Conservation (phyloP, 2,329 filamentous ascomycete species). For the Alternaria sp. region DNA sequence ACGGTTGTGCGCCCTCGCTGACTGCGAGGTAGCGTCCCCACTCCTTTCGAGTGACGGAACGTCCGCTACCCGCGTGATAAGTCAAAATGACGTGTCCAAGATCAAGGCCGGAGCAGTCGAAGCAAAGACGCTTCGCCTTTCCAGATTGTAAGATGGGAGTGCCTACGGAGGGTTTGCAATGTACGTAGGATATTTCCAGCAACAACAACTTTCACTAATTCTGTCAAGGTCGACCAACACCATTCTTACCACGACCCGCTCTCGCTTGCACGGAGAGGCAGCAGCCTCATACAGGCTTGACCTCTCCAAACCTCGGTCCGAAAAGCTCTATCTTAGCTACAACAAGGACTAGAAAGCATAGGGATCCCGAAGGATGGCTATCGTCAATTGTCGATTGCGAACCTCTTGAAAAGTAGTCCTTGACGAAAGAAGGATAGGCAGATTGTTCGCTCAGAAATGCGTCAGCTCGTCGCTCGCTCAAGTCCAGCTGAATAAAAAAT, state of each 20-base stretch:
- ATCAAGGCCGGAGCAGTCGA: slow-evolving; percentile 42
- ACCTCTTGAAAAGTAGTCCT: slow-evolving; percentile 34
- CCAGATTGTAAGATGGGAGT: slow-evolving; percentile 52
- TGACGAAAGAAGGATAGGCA: slow-evolving; percentile 32
- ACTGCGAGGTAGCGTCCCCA: slow-evolving; percentile 84
- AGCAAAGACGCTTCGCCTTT: slow-evolving; percentile 50
- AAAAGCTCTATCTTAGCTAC: slow-evolving; percentile 28
- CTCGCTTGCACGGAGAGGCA: slow-evolving; percentile 49
- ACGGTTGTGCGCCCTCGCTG: slow-evolving; percentile 87
- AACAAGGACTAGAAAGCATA: slow-evolving; percentile 20
- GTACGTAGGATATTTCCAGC: slow-evolving; percentile 26
- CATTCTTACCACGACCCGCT: slow-evolving; percentile 51
- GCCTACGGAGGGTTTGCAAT: slow-evolving; percentile 48
- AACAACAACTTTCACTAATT: slow-evolving; percentile 14
- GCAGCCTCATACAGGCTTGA: slow-evolving; percentile 26
- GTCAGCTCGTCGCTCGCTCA: slow-evolving; percentile 43
- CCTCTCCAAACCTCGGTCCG: slow-evolving; percentile 26
- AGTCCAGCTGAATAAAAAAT: slow-evolving; percentile 35
- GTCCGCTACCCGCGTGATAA: slow-evolving; percentile 56
- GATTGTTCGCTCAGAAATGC: slow-evolving; percentile 34
- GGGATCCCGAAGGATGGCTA: slow-evolving; percentile 32
- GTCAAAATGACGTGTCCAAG: slow-evolving; percentile 45
- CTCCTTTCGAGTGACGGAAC: slow-evolving; percentile 63
- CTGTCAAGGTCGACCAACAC: slow-evolving; percentile 41
- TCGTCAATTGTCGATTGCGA: slow-evolving; percentile 41